Conservation (phyloP, 169 alveolate genomes). For the Eimeria mitis region DNA sequence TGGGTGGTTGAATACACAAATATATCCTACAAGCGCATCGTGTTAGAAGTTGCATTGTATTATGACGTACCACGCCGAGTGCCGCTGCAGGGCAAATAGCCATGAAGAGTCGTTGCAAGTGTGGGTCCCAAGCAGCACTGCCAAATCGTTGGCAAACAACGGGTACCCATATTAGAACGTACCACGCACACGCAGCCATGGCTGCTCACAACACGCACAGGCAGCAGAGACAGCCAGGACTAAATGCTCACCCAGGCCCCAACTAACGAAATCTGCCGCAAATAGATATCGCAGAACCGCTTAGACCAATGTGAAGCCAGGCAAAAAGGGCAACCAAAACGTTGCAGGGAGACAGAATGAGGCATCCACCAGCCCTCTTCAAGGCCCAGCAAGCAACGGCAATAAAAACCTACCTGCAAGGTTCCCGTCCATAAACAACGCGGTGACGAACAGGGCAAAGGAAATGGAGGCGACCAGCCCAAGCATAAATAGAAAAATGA, state of each 20-base stretch:
- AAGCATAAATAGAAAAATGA: background rate
- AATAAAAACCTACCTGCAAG: constrained; percentile 15
- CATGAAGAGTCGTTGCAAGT: constrained; percentile 39
- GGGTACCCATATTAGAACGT: constrained; percentile 35
- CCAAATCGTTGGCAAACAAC: constrained; percentile 60
- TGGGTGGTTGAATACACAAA: background rate
- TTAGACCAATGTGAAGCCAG: background rate
- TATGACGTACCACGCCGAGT: constrained; percentile 59
- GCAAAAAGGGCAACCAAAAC: background rate
- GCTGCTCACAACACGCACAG: constrained; percentile 42
- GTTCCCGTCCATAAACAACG: constrained; percentile 47
- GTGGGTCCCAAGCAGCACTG: constrained; percentile 59
- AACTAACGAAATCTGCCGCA: background rate
- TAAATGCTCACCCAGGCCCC: background rate
- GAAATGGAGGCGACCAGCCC: constrained; percentile 40
- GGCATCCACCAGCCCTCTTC: background rate
- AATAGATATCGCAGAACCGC: background rate
- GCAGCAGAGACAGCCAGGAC: background rate
- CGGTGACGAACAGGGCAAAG: constrained; percentile 56
- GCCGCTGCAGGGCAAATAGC: constrained; percentile 63
- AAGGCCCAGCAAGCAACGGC: background rate
- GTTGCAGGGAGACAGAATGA: background rate
- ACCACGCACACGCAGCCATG: constrained; percentile 70
- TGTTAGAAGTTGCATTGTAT: background rate
- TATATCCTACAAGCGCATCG: background rate